Conservation (phyloP, 2,329 filamentous ascomycete species). For the Mariannaea sp. region DNA sequence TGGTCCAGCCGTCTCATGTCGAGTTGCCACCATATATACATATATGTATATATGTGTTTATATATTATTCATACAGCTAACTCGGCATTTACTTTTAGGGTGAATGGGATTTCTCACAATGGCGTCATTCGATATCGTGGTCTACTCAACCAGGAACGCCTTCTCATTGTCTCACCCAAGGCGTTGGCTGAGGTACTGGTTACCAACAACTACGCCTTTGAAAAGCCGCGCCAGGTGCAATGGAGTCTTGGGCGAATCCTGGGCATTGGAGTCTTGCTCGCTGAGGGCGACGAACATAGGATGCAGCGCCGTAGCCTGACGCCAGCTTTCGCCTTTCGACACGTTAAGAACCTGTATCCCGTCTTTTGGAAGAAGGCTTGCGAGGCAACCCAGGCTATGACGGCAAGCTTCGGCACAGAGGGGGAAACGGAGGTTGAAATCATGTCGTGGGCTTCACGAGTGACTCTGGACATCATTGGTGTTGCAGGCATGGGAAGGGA, state of each 20-base stretch:
- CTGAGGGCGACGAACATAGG: constrained; percentile 91
- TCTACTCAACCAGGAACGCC: constrained; percentile 64
- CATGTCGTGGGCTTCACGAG: constrained; percentile 66
- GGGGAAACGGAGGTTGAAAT: constrained; percentile 58
- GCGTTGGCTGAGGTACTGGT: constrained; percentile 72
- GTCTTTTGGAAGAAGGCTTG: constrained; percentile 80
- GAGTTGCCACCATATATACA: too few relatives aligned
- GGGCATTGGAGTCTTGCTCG: constrained; percentile 74
- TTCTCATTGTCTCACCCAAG: constrained; percentile 66
- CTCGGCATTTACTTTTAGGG: constrained; percentile 52
- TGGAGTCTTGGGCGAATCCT: constrained; percentile 65
- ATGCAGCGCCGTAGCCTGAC: constrained; percentile 77
- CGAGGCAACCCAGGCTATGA: constrained; percentile 69
- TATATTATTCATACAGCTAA: too few relatives aligned
- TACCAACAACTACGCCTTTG: constrained; percentile 71
- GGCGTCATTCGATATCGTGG: constrained; percentile 71
- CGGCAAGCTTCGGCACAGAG: constrained; percentile 40
- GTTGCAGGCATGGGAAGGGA: constrained; percentile 72
- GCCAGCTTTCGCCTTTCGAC: constrained; percentile 84
- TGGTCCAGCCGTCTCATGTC: too few relatives aligned
- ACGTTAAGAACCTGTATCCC: constrained; percentile 83
- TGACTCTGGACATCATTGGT: constrained; percentile 77
- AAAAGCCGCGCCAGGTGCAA: constrained; percentile 63
- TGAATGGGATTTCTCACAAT: constrained; percentile 65
- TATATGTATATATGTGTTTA: too few relatives aligned